Evolutionary conservation across 1,284 basidiomycete species (phyloP), one percentile per base, ranked within the genome.

Genomic region (Takashimella tepidaria): DNA sequence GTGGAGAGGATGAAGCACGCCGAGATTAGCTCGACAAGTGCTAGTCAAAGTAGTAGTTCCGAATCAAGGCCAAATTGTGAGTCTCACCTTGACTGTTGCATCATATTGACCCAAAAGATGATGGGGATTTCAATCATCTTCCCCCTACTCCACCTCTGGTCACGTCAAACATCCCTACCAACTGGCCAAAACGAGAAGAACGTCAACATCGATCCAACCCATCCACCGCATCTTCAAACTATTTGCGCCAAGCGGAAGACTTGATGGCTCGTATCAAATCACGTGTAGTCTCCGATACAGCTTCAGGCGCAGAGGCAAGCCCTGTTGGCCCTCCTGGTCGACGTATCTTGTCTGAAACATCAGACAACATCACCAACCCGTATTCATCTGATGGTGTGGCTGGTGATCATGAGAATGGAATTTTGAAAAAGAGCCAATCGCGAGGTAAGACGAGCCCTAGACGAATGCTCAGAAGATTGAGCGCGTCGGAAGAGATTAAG

Each of bases 241-340:
- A 88, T 66, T 80, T 88, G 40, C 79, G 83, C 60, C 83, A 88
- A 61, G 89, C 87, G 3, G 86, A 83, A 11, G 83, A 80, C 40
- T 75, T 92, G 45, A 89, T 92, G 86, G 86, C 85, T 16, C 86
- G 88, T 59, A 89, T 91, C 58, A 86, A 86, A 72, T 79, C 51
- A 20, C 64, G 71, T 8, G 60, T 56, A 27, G 68, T 73, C 2
- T 72, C 72, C 2, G 69, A 68, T 23, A 60, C 61, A 16, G 64
- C 65, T 10, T 68, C 67, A 2, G 67, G 63, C 1, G 52, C 59
- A 11, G 64, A 63, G 4, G 31, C 31, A 19, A 61, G 59, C 24
- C 59, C 86, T 2, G 80, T 79, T 2, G 83, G 83, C 21, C 84
- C 82, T 0, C 84, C 84, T 21, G 58, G 77, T 12, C 49, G 51